These are phyloP conservation scores for Penicillium daleae DNA, from an alignment of 495 filamentous ascomycete species.

Conservation along the genomic window DNA sequence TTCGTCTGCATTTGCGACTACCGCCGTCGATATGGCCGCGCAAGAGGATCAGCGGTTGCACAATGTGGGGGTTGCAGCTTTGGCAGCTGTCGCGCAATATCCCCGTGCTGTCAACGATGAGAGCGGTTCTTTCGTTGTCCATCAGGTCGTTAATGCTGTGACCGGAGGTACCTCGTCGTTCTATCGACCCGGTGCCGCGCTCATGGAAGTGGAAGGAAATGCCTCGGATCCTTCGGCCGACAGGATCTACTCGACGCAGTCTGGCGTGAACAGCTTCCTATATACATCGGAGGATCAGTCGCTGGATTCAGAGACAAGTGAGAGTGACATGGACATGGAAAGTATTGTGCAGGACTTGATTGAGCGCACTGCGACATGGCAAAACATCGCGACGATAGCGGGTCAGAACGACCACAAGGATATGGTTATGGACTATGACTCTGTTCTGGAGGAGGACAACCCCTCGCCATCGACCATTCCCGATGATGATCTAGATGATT, in stretches of 20 bases:
- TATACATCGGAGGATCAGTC: slow-evolving; percentile 21
- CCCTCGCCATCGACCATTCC: slow-evolving; percentile 17
- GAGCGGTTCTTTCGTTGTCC: slow-evolving; percentile 25
- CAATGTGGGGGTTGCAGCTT: slow-evolving; percentile 37
- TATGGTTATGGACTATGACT: slow-evolving; percentile 37
- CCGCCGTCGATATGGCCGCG: slow-evolving; percentile 15
- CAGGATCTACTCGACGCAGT: slow-evolving; percentile 28
- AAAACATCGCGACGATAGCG: slow-evolving; percentile 28
- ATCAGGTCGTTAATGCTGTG: slow-evolving; percentile 41
- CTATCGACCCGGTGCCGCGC: neutral
- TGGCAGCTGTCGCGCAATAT: slow-evolving; percentile 42
- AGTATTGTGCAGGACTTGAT: slow-evolving; percentile 28
- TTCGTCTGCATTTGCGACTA: slow-evolving; percentile 5
- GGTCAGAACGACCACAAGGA: slow-evolving; percentile 32
- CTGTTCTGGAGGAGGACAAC: slow-evolving; percentile 19
- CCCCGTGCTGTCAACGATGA: slow-evolving; percentile 27
- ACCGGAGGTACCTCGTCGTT: slow-evolving; percentile 12
- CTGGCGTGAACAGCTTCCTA: slow-evolving; percentile 31
- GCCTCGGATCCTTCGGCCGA: neutral
- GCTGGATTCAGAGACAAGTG: slow-evolving; percentile 3
- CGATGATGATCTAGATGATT: slow-evolving; percentile 41
- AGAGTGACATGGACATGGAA: slow-evolving; percentile 26
- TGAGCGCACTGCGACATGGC: slow-evolving; percentile 17
- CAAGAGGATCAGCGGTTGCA: slow-evolving; percentile 29
- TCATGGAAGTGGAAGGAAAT: neutral